Base-by-base conservation (phyloP, 2,329 filamentous ascomycete species). In the Talaromyces amestolkiae region DNA sequence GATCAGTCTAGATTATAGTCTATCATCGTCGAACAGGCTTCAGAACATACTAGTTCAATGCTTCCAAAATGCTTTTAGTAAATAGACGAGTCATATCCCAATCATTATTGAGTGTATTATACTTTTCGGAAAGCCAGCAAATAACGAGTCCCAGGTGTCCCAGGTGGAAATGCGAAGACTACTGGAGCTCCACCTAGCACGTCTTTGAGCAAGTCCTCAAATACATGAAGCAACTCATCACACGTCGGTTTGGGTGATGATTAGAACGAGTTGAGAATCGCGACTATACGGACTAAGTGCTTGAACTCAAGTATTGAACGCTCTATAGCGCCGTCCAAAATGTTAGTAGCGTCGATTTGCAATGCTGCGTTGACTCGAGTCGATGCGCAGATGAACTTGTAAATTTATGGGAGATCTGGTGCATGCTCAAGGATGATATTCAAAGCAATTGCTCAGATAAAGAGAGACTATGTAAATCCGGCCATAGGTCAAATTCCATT, bases 81-180 rank as follows among this genome's bases (percentile, higher is more conserved):
- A 11, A 15, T 27, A 79, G 77, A 58, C 71, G 73, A 27, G 51
- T n/a, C 27, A 2, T 59, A 43, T 59, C 17, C 56, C 37, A 59
- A 15, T 41, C 15, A 35, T 27, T 27, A 31, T 43, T 59, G 56
- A 27, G 33, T 13, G 19, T 27, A 13, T 31, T 33, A 10, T 31
- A 45, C 2, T 73, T 58, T 74, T 77, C 7, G 77, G 68, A 35
- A 79, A 75, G 24, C 71, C 72, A 66, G 15, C 11, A 66, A 7
- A 27, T 58, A 65, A 31, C 61, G 61, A 43, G 37, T 37, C 1
- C 56, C 65, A n/a, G 37, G 39, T 10, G 47, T 47, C 6, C 41
- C 22, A 53, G 39, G 15, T 10, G 37, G 10, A 43, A 58, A 43
- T 10, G 6, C 13, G 11, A 24, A 58, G 5, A 37, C 17, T 41